Evolutionary conservation across 169 alveolate species (phyloP), one percentile per base, ranked within the genome.

Genomic region (Babesia microti): DNA sequence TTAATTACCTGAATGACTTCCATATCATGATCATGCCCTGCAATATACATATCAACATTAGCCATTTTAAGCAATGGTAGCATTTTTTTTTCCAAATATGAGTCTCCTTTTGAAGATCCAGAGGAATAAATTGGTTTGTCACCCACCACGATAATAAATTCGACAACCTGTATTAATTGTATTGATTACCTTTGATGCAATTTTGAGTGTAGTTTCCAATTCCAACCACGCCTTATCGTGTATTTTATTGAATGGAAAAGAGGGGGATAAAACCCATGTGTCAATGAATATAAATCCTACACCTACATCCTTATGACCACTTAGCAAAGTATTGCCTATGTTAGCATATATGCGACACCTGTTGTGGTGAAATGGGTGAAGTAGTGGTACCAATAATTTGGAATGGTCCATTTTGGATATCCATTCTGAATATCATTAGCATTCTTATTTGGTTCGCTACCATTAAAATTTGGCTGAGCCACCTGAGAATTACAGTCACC

Each of bases 311-410:
- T 63, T 70, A 60, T 73, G 87, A 0, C 85, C 84, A 39, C 83
- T 72, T 55, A 4, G 0, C 41, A 14, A 0, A 14, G 36, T 3
- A 14, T 18, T 33, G 40, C 29, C 5, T n/a, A 23, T 5, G 5
- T 0, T 7, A 30, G 51, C 21, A 1, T 11, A 36, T 0, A 50
- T 15, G 78, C 44, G 44, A 41, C 52, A 47, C 78, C 89, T 19
- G 88, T 73, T 11, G 71, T 60, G 24, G 91, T 65, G 45, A 83
- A 83, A 67, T 68, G 87, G 27, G 84, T 72, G 9, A 72, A 61
- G 60, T 76, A 81, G 55, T 87, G 92, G 49, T 83, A 87, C 93
- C 93, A 87, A 75, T 84, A 87, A 67, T 87, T 87, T 40, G 94
- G 94, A 61, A 85, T 70, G 15, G 84, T 85, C 88, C 91, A 81